A percentile compares a stretch with the other conserved stretches of the same genome.
Conservation (phyloP, 768 basidiomycete species). For the Mycena filopes region DNA sequence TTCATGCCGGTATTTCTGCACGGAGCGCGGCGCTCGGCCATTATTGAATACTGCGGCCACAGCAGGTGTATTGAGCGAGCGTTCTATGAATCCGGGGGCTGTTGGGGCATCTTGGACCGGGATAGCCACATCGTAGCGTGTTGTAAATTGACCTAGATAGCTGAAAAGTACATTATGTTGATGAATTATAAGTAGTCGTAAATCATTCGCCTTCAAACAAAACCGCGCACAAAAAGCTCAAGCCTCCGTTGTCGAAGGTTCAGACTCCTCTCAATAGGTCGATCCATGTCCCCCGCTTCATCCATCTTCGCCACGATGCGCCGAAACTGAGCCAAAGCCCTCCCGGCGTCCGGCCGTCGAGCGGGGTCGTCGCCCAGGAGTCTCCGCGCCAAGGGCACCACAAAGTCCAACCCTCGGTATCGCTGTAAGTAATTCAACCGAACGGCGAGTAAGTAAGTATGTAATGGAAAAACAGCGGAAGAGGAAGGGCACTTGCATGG, state of each 20-base stretch:
- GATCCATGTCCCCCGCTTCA: neutral
- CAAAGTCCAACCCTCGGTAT: neutral
- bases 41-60: no score
- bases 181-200: no score
- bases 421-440: neutral
- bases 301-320: neutral
- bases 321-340: neutral
- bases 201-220: no score
- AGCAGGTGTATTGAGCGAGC: no score
- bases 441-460: neutral
- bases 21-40: no score
- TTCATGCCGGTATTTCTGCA: no score
- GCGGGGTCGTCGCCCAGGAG: slow-evolving; percentile 1
- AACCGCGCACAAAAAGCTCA: no score
- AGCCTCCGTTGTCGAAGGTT: neutral
- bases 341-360: slow-evolving; percentile 5
- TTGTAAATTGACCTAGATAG: no score
- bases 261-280: neutral
- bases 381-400: neutral
- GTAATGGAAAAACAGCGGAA: neutral
- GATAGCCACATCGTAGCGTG: no score
- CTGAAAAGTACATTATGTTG: no score
- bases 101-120: no score
- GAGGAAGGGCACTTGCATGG: neutral
- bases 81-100: no score